A percentile compares a stretch with the other conserved stretches of the same genome.
Conservation (phyloP, 139 green algal species). For the Edaphochlamys debaryana region DNA sequence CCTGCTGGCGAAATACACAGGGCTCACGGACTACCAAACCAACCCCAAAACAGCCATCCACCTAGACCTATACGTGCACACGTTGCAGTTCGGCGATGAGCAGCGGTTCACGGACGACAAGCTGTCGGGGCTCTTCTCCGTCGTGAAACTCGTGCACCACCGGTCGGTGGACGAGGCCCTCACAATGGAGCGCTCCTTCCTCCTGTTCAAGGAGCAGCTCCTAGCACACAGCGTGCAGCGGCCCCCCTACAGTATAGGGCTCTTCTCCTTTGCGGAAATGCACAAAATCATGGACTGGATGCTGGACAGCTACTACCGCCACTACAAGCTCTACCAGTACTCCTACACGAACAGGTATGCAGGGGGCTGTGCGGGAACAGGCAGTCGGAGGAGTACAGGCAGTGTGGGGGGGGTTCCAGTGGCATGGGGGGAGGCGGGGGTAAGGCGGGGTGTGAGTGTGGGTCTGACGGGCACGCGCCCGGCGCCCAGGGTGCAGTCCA, state of each 20-base stretch:
- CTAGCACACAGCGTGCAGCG: conserved; percentile 71
- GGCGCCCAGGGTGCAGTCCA: no score
- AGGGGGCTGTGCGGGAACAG: not conserved
- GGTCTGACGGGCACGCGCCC: no score
- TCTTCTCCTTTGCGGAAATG: conserved; percentile 69
- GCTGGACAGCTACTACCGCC: conserved; percentile 73
- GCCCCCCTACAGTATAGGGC: conserved; percentile 72
- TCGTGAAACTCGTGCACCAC: conserved; percentile 66
- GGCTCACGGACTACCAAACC: conserved; percentile 13
- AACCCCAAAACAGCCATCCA: conserved; percentile 44
- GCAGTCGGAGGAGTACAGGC: not conserved
- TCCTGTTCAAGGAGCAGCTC: conserved; percentile 51
- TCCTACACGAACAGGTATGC: conserved; percentile 67
- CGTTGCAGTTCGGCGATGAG: conserved; percentile 50
- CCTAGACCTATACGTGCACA: conserved; percentile 53
- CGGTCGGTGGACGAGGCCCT: conserved; percentile 41
- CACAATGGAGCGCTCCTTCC: conserved; percentile 67
- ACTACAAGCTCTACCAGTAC: conserved; percentile 85
- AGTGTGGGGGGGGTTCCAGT: no score
- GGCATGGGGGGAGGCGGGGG: no score
- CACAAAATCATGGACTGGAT: conserved; percentile 65
- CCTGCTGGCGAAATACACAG: conserved; percentile 49
- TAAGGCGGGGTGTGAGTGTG: no score
- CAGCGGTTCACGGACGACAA: conserved; percentile 61
- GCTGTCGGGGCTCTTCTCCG: conserved; percentile 68